Evolutionary conservation across 2,329 filamentous ascomycete species (phyloP), one percentile per base, ranked within the genome.

Genomic region (Nigrospora osmanthi): DNA sequence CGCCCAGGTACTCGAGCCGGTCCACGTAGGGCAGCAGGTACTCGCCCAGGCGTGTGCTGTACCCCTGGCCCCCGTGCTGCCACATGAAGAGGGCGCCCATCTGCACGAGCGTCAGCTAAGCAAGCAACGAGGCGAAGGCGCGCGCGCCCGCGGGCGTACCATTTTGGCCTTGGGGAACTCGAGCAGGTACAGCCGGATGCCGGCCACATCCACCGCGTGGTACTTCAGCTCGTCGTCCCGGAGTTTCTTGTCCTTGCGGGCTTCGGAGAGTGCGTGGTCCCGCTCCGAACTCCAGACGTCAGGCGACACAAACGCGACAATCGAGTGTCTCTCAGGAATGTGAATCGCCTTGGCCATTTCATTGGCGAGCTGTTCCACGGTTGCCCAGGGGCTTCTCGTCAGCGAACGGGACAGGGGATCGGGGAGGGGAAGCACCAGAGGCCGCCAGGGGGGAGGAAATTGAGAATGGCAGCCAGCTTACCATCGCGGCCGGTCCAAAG

Each of bases 41-140:
- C 52, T 73, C 71, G 1, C 70, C 67, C 0, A 70, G 54, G 1
- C 74, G 63, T 23, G 70, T 65, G 12, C 67, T 70, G n/a, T 76
- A 57, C 1, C 72, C 73, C 0, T 66, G 53, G 1, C 74, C 74
- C 3, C 66, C 59, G 33, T 68, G 65, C 46, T 65, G 63, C 74
- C 74, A 78, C 34, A 67, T 64, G 4, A 62, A 64, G 15, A 67
- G 56, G 28, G 71, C 57, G 17, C 61, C 65, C 14, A 57, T 58
- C 13, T 42, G 16, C 34, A 10, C 34, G 34, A 23, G 32, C 6
- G 12, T 15, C 31, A 28, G 3, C 19, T 3, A 6, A 42, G 17
- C 13, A 15, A 28, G 40, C 10, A 14, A 28, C 4, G 23, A 10
- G 23, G 23, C 15, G 34, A 35, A 14, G n/a, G 5, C n/a, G n/a